Conservation (phyloP, 2,329 filamentous ascomycete genomes). For the Dactylonectria estremocensis region DNA sequence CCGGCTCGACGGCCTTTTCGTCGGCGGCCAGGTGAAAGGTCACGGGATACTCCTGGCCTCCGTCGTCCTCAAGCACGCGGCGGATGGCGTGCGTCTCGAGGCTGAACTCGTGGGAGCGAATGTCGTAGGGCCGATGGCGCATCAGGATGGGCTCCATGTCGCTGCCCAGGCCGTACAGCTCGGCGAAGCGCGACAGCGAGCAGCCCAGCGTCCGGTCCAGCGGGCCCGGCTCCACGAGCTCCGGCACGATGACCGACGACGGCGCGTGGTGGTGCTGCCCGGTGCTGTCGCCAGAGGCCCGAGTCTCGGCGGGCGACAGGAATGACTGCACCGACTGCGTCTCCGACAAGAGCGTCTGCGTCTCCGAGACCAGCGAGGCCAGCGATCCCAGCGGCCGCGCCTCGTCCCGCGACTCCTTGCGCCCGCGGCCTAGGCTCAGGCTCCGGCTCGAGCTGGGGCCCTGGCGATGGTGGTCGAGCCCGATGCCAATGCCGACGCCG, state of each 20-base stretch:
- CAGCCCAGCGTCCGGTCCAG: constrained; percentile 46
- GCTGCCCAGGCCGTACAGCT: constrained; percentile 53
- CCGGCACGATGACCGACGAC: constrained; percentile 39
- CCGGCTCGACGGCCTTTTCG: constrained; percentile 48
- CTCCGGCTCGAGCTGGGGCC: constrained; percentile 20
- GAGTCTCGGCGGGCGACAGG: constrained; percentile 46
- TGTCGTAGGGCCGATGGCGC: constrained; percentile 67
- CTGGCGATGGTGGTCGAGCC: constrained; percentile 5
- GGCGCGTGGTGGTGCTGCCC: constrained; percentile 27
- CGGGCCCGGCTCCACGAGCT: constrained; percentile 33
- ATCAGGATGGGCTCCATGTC: constrained; percentile 55
- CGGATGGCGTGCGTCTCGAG: constrained; percentile 75
- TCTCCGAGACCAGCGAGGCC: constrained; percentile 30
- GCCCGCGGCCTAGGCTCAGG: constrained; percentile 34
- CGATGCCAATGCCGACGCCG: background rate
- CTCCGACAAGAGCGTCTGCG: constrained; percentile 42
- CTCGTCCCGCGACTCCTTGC: constrained; percentile 47
- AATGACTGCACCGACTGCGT: constrained; percentile 44
- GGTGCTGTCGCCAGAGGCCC: constrained; percentile 45
- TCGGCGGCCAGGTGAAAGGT: constrained; percentile 54
- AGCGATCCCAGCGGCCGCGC: constrained; percentile 33
- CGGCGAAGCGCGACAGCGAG: constrained; percentile 47
- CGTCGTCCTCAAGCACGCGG: constrained; percentile 67
- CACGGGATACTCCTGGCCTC: constrained; percentile 51
- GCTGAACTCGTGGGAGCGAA: constrained; percentile 54